These are phyloP conservation scores for Aspergillus udagawae DNA, from an alignment of 2,329 filamentous ascomycete genomes.

Conservation along the genomic window DNA sequence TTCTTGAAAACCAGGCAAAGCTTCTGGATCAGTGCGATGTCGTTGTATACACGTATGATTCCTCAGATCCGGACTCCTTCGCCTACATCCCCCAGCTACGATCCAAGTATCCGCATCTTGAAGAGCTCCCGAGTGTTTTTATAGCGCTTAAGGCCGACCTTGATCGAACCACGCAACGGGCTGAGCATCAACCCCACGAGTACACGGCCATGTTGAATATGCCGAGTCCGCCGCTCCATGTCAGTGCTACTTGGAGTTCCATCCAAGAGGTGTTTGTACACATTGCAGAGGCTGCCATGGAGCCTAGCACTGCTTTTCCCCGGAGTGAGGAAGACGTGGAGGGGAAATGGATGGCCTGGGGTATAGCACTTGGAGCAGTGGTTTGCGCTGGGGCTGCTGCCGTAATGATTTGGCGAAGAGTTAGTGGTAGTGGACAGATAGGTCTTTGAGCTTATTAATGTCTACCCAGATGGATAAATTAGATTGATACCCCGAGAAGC, in stretches of 20 bases:
- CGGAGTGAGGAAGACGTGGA: conserved; percentile 77
- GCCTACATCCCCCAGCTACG: conserved; percentile 82
- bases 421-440: conserved; percentile 29
- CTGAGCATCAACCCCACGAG: conserved; percentile 84
- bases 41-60: conserved; percentile 94
- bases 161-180: conserved; percentile 94
- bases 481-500: background rate
- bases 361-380: conserved; percentile 74
- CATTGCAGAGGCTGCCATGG: conserved; percentile 86
- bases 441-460: conserved; percentile 17
- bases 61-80: conserved; percentile 93
- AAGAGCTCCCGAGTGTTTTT: conserved; percentile 87
- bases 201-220: conserved; percentile 84
- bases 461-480: background rate
- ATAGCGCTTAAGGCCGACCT: conserved; percentile 91
- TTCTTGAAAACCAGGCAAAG: conserved; percentile 86
- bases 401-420: conserved; percentile 57
- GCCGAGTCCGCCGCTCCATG: conserved; percentile 79
- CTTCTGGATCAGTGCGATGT: conserved; percentile 84
- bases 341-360: conserved; percentile 77
- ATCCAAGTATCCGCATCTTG: conserved; percentile 73
- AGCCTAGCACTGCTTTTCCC: conserved; percentile 82
- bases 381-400: conserved; percentile 57
- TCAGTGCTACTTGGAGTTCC: conserved; percentile 89
- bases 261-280: conserved; percentile 92